Evolutionary conservation across 257 asterid genomes (phyloP), one percentile per base, ranked within the genome.

Genomic region (Rhazya stricta): DNA sequence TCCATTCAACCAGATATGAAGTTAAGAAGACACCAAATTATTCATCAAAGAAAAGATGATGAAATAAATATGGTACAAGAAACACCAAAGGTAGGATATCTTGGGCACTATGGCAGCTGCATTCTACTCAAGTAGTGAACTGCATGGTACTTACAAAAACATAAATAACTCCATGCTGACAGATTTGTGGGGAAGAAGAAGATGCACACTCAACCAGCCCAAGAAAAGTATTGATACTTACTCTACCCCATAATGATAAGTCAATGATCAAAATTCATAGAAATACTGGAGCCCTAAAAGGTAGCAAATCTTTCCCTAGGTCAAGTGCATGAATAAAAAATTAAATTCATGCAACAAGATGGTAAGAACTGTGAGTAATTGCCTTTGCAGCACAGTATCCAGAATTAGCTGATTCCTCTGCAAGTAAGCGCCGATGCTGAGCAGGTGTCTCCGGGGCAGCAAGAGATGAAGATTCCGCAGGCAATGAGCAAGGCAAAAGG

Each of bases 311-410:
- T 70, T 43, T 11, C 13, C 12, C 32, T 37, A 69, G 43, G 4
- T 19, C 45, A 29, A 23, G 63, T 27, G 15, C 30, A 51, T n/a
- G 16, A 7, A 25, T 37, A 75, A 19, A 18, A 57, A 23, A 15
- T 27, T 16, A 45, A 54, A 50, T 46, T n/a, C 25, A 30, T 7
- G n/a, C 74, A 41, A 50, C 57, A 58, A 45, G 23, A 78, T 46
- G n/a, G 5, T 12, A 8, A 21, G 12, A 30, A 57, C 6, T 21
- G 2, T 9, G 46, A 76, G 30, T 21, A 3, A 15, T 62, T 69
- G 82, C 87, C 87, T 79, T 77, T 6, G 79, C 78, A 43, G 58
- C 80, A 73, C 89, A 87, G 43, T 81, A 85, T 27, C 79, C 81
- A 67, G 19, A 25, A 58, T 34, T 50, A 43, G 34, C 78, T 7